Evolutionary conservation across 2,329 filamentous ascomycete genomes (phyloP).

Genomic region (Boeremia exigua): DNA sequence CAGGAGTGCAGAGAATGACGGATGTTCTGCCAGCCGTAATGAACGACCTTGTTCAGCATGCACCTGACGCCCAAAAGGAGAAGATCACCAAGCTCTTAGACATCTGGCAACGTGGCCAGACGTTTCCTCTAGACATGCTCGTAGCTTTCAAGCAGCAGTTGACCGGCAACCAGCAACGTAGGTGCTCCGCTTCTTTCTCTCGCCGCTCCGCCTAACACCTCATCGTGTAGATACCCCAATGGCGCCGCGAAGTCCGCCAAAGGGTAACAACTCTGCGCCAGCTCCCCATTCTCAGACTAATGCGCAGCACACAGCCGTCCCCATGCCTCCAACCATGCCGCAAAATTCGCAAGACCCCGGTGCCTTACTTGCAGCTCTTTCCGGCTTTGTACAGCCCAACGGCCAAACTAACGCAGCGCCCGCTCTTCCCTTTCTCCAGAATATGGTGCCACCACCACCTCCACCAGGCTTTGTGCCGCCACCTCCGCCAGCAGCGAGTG

Average conservation of each 20-base stretch:
- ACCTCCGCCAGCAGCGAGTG: slow-evolving; percentile 30
- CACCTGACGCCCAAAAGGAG: slow-evolving; percentile 93
- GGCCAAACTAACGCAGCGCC: slow-evolving; percentile 38
- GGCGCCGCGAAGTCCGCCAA: slow-evolving; percentile 38
- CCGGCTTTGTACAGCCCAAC: slow-evolving; percentile 38
- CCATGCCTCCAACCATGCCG: slow-evolving; percentile 17
- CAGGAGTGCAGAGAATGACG: slow-evolving; percentile 94
- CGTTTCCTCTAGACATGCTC: slow-evolving; percentile 83
- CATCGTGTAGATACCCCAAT: slow-evolving; percentile 26
- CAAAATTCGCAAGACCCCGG: slow-evolving; percentile 35
- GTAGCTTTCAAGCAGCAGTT: slow-evolving; percentile 83
- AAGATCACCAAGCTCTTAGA: slow-evolving; percentile 95
- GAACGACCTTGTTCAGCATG: slow-evolving; percentile 89
- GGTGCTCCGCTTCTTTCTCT: slow-evolving; percentile 45
- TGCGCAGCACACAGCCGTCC: slow-evolving; percentile 29
- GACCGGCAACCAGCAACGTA: slow-evolving; percentile 69
- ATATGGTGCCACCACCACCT: slow-evolving; percentile 39
- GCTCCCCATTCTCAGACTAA: slow-evolving; percentile 36
- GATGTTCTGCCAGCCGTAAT: slow-evolving; percentile 92
- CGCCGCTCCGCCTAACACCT: slow-evolving; percentile 12
- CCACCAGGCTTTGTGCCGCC: slow-evolving; percentile 43
- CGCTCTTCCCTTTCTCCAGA: slow-evolving; percentile 37
- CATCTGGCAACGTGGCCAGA: slow-evolving; percentile 96
- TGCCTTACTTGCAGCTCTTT: slow-evolving; percentile 44
- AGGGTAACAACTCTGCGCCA: slow-evolving; percentile 29